Conservation (phyloP, 2,329 filamentous ascomycete species). For the Emergomyces pasteurianus region DNA sequence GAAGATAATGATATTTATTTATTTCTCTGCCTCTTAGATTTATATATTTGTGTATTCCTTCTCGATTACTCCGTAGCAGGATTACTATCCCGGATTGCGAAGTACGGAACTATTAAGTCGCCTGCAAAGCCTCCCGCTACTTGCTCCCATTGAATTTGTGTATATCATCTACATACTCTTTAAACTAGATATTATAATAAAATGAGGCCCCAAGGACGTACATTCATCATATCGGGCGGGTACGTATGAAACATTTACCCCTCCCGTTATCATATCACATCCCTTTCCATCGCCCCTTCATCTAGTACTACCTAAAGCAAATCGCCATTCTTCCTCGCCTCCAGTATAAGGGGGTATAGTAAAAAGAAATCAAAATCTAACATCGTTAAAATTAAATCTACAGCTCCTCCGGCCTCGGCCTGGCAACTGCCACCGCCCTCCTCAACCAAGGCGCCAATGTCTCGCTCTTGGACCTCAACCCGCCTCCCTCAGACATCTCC, state of each 20-base stretch:
- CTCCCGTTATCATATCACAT: not conserved
- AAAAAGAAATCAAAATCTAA: not conserved
- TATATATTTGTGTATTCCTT: not conserved
- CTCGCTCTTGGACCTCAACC: slow-evolving; percentile 17
- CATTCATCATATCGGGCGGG: slow-evolving; percentile 9
- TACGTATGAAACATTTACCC: not conserved
- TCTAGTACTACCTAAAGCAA: not conserved
- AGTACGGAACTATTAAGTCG: not conserved
- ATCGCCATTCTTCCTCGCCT: not conserved
- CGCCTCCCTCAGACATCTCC: slow-evolving; percentile 9
- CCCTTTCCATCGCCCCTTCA: not conserved
- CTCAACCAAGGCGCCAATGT: slow-evolving; percentile 14
- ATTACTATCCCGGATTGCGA: not conserved
- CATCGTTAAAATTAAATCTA: not conserved
- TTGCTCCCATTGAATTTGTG: not conserved
- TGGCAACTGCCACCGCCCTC: slow-evolving; percentile 13
- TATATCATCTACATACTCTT: not conserved
- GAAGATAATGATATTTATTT: not conserved
- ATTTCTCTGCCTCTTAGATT: not conserved
- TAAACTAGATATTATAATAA: not conserved
- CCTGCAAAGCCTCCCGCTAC: not conserved
- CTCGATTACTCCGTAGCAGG: not conserved
- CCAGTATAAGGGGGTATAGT: not conserved
- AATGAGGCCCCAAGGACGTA: slow-evolving; percentile 16
- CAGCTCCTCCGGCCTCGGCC: slow-evolving; percentile 14